Conservation (phyloP, 2,329 filamentous ascomycete genomes). For the Aspergillus phoenicis region DNA sequence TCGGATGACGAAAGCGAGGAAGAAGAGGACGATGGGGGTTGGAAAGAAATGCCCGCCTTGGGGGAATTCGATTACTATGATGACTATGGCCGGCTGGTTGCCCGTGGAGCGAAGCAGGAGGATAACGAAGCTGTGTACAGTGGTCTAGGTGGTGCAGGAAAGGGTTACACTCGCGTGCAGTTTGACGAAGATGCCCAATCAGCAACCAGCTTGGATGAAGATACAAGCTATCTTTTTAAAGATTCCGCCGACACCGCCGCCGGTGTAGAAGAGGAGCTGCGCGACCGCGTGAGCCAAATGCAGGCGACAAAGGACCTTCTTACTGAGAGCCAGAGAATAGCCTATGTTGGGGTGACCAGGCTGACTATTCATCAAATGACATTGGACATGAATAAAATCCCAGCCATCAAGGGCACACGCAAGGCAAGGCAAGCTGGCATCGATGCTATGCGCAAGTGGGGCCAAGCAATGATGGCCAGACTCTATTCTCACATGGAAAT, state of each 20-base stretch:
- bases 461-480: slow-evolving; percentile 96
- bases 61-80: slow-evolving; percentile 95
- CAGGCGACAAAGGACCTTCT: slow-evolving; percentile 93
- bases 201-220: slow-evolving; percentile 93
- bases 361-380: slow-evolving; percentile 79
- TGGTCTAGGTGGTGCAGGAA: slow-evolving; percentile 83
- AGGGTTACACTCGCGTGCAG: slow-evolving; percentile 92
- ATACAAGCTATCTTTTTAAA: slow-evolving; percentile 94
- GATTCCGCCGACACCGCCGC: slow-evolving; percentile 66
- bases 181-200: slow-evolving; percentile 94
- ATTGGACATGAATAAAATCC: slow-evolving; percentile 65
- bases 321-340: slow-evolving; percentile 92
- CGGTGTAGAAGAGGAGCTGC: slow-evolving; percentile 70
- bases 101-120: slow-evolving; percentile 71
- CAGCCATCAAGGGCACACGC: slow-evolving; percentile 64
- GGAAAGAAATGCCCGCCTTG: slow-evolving; percentile 94
- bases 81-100: slow-evolving; percentile 85
- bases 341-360: slow-evolving; percentile 88
- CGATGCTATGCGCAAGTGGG: slow-evolving; percentile 91
- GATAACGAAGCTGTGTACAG: slow-evolving; percentile 69
- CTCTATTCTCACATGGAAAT: slow-evolving; percentile 98
- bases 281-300: slow-evolving; percentile 86
- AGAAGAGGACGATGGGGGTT: slow-evolving; percentile 66
- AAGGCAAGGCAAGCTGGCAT: slow-evolving; percentile 70
- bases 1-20: slow-evolving; percentile 48